Conservation (phyloP, 306 rosid species). For the Ormosia emarginata region DNA sequence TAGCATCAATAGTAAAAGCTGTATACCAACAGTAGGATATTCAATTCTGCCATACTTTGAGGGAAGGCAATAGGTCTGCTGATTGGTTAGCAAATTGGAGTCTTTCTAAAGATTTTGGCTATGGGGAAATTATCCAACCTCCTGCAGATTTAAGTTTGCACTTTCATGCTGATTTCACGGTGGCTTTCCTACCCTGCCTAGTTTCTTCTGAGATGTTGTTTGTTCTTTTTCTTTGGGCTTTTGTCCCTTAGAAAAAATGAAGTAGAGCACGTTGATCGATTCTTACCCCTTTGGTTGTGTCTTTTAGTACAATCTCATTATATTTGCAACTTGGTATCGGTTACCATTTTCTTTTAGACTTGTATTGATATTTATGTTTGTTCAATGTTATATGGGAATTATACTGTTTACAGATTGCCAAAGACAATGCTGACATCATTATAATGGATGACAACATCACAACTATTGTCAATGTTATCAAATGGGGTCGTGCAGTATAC, state of each 20-base stretch:
- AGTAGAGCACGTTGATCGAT: background rate
- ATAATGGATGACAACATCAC: too few relatives aligned
- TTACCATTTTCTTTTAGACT: too few relatives aligned
- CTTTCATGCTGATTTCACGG: background rate
- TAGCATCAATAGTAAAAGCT: background rate
- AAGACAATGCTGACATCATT: too few relatives aligned
- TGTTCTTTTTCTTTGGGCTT: background rate
- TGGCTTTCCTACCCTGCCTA: background rate
- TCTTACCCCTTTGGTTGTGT: background rate
- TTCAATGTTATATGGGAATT: constrained; percentile 25
- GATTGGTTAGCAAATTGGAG: background rate
- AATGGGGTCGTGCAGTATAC: too few relatives aligned
- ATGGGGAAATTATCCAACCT: too few relatives aligned
- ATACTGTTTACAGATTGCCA: too few relatives aligned
- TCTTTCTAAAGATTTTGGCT: background rate
- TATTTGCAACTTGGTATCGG: background rate
- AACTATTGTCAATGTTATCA: too few relatives aligned
- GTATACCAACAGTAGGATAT: background rate
- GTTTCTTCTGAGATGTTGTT: background rate
- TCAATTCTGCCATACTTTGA: background rate
- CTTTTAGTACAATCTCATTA: background rate
- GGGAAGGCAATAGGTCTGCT: background rate
- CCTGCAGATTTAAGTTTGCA: background rate
- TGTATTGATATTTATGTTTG: background rate
- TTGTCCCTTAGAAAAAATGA: background rate